Evolutionary conservation across 2,329 filamentous ascomycete species (phyloP), one percentile per base, ranked within the genome.

Genomic region (Aureobasidium sp.): DNA sequence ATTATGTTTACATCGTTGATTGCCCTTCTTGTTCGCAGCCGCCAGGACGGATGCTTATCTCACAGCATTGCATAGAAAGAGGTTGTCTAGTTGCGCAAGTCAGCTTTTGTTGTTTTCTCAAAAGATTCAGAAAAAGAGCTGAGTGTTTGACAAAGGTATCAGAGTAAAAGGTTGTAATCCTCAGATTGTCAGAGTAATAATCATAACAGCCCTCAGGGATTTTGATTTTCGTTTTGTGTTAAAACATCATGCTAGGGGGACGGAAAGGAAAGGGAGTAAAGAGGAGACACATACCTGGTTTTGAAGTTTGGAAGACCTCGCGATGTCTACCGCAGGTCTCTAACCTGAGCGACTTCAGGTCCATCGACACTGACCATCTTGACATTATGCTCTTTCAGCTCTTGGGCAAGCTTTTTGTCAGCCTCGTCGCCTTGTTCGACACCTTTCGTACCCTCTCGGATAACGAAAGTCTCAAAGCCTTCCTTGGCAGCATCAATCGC

Each of bases 381-480:
- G 37, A 93, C 85, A 0, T 88, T 89, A 13, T 74, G 76, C 44
- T 72, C 74, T 63, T 78, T 73, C 64, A 94, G 77, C 57, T 83
- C 82, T 60, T 69, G 68, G 68, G 79, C 82, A 3, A 78, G 39
- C 36, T 48, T 79, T 6, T 75, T 74, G 0, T 66, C 36, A 77
- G 77, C 88, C 88, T 91, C 37, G 71, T 73, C 39, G 1, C 71
- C 78, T 8, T 81, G 78, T 72, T 88, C 82, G 2, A 97, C 91
- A 5, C 89, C 82, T 71, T 80, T 85, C 5, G 89, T 92, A 9
- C 81, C 91, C 68, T 97, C 90, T 67, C 87, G 84, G 3, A 97
- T 78, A 29, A 97, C 81, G 73, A 82, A 90, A 4, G 88, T 89
- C 67, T 74, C 78, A 71, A 94, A 97, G 0, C 92, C 93, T 67